A percentile compares a stretch with the other conserved stretches of the same genome.
phyloP scores from a whole-genome alignment of 352 stramenopile species.

The Thraustochytrium sp. region DNA sequence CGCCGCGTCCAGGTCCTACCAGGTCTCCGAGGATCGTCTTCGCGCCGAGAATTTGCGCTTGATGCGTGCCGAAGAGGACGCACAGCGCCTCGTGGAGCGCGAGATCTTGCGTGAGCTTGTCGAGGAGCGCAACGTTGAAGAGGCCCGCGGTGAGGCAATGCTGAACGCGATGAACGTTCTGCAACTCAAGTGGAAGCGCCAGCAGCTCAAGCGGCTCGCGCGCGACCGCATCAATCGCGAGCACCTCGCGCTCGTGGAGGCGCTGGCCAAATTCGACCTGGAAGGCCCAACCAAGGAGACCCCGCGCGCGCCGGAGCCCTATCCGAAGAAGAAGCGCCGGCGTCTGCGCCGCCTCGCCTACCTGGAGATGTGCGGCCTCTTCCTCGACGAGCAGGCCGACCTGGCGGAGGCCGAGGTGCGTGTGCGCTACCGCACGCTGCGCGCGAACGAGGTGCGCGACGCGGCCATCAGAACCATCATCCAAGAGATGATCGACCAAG shows the following conservation, averaged over 20 bases:
- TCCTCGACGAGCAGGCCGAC: conserved; percentile 29
- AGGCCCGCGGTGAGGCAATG: background rate
- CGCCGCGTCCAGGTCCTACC: background rate
- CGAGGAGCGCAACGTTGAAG: background rate
- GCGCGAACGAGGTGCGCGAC: background rate
- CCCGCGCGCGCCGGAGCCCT: background rate
- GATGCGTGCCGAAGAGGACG: background rate
- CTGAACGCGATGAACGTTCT: background rate
- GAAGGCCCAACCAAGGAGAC: background rate
- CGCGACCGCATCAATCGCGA: background rate
- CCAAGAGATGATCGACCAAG: background rate
- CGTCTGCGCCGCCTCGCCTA: background rate
- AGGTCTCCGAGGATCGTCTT: background rate
- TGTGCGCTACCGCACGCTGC: background rate
- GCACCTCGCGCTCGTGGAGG: background rate
- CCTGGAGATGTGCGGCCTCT: background rate
- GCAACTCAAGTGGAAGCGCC: background rate
- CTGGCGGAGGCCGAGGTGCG: conserved; percentile 10
- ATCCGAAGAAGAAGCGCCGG: background rate
- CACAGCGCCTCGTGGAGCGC: background rate
- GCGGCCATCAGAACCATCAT: background rate
- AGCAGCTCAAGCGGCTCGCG: background rate
- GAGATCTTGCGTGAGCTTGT: background rate
- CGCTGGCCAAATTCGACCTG: background rate
- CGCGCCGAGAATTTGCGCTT: background rate